phyloP scores from a whole-genome alignment of 257 asterid species.

The Haberlea rhodopensis region DNA sequence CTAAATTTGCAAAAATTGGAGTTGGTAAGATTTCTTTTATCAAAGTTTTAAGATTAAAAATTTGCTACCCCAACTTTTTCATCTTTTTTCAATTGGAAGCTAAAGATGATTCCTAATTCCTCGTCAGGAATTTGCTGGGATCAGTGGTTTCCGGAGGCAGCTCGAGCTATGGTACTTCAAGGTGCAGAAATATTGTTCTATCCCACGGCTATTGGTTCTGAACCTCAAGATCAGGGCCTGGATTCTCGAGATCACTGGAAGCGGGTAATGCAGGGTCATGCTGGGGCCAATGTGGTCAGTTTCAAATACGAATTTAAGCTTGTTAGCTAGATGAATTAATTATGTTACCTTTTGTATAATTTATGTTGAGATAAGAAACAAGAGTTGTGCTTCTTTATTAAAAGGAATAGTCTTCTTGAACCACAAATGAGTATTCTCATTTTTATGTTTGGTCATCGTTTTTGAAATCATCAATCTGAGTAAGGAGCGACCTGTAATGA shows the following conservation, averaged over 20 bases:
- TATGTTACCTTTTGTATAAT: constrained; percentile 11
- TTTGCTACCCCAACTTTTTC: background rate
- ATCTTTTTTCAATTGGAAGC: background rate
- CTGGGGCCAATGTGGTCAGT: constrained; percentile 91
- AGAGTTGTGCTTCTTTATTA: background rate
- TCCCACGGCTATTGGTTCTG: constrained; percentile 99
- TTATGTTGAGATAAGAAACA: background rate
- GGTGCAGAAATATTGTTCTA: constrained; percentile 94
- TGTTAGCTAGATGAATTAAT: background rate
- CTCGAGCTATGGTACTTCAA: constrained; percentile 95
- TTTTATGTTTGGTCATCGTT: background rate
- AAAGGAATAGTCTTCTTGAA: constrained; percentile 1
- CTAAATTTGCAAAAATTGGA: constrained; percentile 89
- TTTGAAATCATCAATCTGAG: background rate
- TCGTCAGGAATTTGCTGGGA: constrained; percentile 95
- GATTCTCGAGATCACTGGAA: constrained; percentile 99
- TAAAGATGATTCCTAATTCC: constrained; percentile 19
- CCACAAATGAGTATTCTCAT: background rate
- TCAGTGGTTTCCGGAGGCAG: constrained; percentile 99
- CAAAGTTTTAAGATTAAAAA: background rate
- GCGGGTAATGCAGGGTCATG: constrained; percentile 98
- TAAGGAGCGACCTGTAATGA: background rate
- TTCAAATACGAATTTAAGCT: background rate
- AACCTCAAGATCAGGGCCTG: constrained; percentile 87
- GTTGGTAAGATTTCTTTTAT: constrained; percentile 58